A percentile compares a stretch with the other conserved stretches of the same genome.
Conservation (phyloP, 2,329 filamentous ascomycete species). For the Fusarium decemcellulare region DNA sequence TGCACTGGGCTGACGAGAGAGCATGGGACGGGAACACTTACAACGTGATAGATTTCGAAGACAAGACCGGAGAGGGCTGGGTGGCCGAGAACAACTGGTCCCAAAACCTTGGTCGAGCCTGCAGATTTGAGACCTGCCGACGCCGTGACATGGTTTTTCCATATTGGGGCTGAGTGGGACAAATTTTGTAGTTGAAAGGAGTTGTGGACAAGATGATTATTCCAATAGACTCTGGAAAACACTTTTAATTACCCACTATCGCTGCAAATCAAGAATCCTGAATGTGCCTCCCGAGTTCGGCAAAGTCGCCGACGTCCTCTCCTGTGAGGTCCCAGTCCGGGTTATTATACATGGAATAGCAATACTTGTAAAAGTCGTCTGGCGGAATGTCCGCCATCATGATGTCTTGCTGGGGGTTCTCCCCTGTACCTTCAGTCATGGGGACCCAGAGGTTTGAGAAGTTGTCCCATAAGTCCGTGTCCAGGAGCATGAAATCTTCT, state of each 20-base stretch:
- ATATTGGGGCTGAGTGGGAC: no score
- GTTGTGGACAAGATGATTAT: no score
- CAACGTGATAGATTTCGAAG: no score
- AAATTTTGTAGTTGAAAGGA: no score
- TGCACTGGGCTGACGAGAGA: no score
- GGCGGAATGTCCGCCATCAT: constrained; percentile 43
- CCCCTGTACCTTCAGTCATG: constrained; percentile 27
- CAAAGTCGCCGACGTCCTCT: constrained; percentile 47
- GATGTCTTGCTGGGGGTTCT: constrained; percentile 40
- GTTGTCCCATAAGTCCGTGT: constrained; percentile 46
- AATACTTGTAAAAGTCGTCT: constrained; percentile 47
- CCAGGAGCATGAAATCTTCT: constrained; percentile 41
- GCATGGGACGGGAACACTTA: no score
- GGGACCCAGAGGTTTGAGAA: constrained; percentile 47
- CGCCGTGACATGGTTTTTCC: no score
- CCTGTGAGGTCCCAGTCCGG: constrained; percentile 47
- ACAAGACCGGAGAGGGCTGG: no score
- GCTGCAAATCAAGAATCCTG: constrained; percentile 37
- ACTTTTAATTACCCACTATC: no score
- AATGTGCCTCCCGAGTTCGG: constrained; percentile 46
- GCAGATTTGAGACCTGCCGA: no score
- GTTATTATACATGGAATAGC: constrained; percentile 48
- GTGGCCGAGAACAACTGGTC: no score
- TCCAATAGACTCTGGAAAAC: no score
- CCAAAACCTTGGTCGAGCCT: neutral